Evolutionary conservation across 139 green algal genomes (phyloP).

Genomic region (Chlorokybus atmophyticus): DNA sequence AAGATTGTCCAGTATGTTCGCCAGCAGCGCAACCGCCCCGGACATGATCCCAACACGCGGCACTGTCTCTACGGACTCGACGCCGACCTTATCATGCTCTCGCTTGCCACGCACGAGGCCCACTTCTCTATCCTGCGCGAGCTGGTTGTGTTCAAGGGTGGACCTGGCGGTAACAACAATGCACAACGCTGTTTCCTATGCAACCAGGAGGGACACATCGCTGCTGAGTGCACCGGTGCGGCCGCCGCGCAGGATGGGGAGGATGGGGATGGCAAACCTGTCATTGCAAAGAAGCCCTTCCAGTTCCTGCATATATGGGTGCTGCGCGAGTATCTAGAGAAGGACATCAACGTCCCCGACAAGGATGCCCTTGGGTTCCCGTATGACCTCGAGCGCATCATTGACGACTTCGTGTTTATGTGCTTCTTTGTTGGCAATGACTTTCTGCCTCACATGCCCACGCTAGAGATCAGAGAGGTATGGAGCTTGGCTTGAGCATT

Average conservation of each 20-base stretch:
- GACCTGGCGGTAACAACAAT: conserved; percentile 17
- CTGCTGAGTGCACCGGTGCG: conserved; percentile 25
- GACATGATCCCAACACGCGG: conserved; percentile 71
- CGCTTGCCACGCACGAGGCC: conserved; percentile 79
- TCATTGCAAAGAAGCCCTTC: conserved; percentile 57
- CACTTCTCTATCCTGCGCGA: conserved; percentile 70
- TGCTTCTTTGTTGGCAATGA: conserved; percentile 99
- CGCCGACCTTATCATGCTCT: conserved; percentile 97
- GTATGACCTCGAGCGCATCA: conserved; percentile 55
- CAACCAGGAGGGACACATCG: conserved; percentile 25
- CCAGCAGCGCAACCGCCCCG: conserved; percentile 64
- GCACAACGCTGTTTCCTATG: conserved; percentile 33
- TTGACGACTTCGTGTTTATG: conserved; percentile 95
- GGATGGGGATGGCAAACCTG: conserved; percentile 10
- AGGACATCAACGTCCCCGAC: conserved; percentile 50
- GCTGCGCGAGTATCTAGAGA: conserved; percentile 88
- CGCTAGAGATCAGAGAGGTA: conserved; percentile 80
- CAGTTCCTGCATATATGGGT: conserved; percentile 62
- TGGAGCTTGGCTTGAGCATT: not conserved
- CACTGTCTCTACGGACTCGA: conserved; percentile 97
- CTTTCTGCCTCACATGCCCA: conserved; percentile 98
- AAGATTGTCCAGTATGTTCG: conserved; percentile 72
- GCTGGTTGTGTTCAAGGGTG: conserved; percentile 26
- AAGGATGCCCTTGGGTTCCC: conserved; percentile 3
- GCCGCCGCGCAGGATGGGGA: conserved; percentile 14